Evolutionary conservation across 805 yeast species (phyloP).

Genomic region (Metschnikowia cerradonensis): DNA sequence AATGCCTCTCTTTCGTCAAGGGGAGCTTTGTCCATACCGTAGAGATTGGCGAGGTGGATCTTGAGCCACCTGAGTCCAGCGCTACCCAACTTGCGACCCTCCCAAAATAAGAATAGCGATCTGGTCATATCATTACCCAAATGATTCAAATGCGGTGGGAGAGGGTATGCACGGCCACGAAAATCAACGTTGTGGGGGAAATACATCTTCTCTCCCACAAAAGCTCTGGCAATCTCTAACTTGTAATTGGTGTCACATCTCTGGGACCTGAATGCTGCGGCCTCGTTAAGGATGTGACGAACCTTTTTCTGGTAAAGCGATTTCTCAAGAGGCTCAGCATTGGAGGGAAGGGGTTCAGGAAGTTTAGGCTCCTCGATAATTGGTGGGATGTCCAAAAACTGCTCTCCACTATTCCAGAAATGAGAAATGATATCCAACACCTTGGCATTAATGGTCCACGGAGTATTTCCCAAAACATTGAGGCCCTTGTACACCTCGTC

Average conservation of each 20-base stretch:
- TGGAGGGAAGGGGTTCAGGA: slow-evolving; percentile 50
- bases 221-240: slow-evolving; percentile 91
- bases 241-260: slow-evolving; percentile 94
- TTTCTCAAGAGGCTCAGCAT: slow-evolving; percentile 68
- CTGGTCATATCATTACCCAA: slow-evolving; percentile 76
- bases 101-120: slow-evolving; percentile 70
- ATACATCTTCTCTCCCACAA: slow-evolving; percentile 67
- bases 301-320: slow-evolving; percentile 65
- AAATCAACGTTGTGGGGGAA: slow-evolving; percentile 82
- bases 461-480: slow-evolving; percentile 56
- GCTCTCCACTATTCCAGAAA: slow-evolving; percentile 84
- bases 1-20: slow-evolving; percentile 58
- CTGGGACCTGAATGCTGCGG: slow-evolving; percentile 70
- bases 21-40: slow-evolving; percentile 72
- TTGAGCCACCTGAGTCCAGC: slow-evolving; percentile 70
- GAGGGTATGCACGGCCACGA: slow-evolving; percentile 81
- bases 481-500: slow-evolving; percentile 68
- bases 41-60: slow-evolving; percentile 68
- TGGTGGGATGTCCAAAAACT: slow-evolving; percentile 68
- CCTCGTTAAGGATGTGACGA: slow-evolving; percentile 53
- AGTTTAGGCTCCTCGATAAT: slow-evolving; percentile 40
- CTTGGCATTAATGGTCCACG: slow-evolving; percentile 86
- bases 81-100: slow-evolving; percentile 64
- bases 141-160: slow-evolving; percentile 77
- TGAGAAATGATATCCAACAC: slow-evolving; percentile 65